These are phyloP conservation scores for Epichloe baconii DNA, from an alignment of 2,329 filamentous ascomycete species.

Conservation along the genomic window DNA sequence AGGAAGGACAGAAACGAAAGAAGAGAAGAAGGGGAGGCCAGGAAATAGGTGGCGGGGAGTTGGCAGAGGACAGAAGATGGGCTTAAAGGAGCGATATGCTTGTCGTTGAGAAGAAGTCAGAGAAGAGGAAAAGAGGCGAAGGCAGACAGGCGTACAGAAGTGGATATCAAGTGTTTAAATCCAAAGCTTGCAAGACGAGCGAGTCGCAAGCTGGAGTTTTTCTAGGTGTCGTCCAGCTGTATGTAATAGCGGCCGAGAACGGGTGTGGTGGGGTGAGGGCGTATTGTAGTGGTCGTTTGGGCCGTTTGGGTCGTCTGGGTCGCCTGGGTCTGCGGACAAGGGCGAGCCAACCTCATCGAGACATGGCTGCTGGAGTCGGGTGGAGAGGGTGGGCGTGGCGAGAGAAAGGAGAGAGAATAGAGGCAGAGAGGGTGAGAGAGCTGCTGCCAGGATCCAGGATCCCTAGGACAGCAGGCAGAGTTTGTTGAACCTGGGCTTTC, in stretches of 20 bases:
- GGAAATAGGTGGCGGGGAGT: background rate
- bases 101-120: slow-evolving; percentile 1
- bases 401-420: background rate
- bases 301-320: background rate
- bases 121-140: slow-evolving; percentile 10
- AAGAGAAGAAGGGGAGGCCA: background rate
- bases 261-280: slow-evolving; percentile 25
- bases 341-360: slow-evolving; percentile 32
- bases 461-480: background rate
- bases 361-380: slow-evolving; percentile 20
- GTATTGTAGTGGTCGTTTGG: background rate
- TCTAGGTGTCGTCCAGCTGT: slow-evolving; percentile 29
- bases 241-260: slow-evolving; percentile 18
- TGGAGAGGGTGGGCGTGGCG: slow-evolving; percentile 5
- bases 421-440: background rate
- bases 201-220: slow-evolving; percentile 20
- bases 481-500: slow-evolving; percentile 5
- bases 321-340: slow-evolving; percentile 22
- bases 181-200: background rate
- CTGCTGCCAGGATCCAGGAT: slow-evolving; percentile 3
- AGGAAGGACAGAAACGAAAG: background rate
- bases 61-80: background rate
- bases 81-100: background rate
- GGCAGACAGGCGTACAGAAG: slow-evolving; percentile 12
- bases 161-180: slow-evolving; percentile 8